Conservation (phyloP, 805 yeast species). For the Candida piceae region DNA sequence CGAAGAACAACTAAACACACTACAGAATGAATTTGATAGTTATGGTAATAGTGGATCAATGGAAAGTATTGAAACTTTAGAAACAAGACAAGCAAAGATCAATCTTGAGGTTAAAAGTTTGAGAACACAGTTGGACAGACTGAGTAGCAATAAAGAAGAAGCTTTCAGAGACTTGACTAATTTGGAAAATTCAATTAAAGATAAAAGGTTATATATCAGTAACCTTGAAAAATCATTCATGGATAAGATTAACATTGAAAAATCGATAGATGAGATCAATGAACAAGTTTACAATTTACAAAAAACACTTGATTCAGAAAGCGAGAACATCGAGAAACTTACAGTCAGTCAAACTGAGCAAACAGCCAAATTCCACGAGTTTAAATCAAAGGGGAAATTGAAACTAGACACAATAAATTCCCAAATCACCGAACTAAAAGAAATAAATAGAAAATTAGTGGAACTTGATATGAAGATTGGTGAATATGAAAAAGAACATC, state of each 20-base stretch:
- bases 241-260: conserved; percentile 40
- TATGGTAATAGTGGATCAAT: conserved; percentile 7
- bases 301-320: conserved; percentile 2
- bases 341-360: conserved; percentile 8
- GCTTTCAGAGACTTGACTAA: conserved; percentile 38
- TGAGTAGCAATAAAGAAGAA: conserved; percentile 40
- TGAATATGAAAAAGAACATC: conserved; percentile 24
- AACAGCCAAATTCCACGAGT: conserved; percentile 3
- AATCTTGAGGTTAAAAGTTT: conserved; percentile 34
- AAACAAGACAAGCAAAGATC: conserved; percentile 35
- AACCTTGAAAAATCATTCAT: conserved; percentile 46
- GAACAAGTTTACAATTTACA: conserved; percentile 20
- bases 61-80: conserved; percentile 41
- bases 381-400: conserved; percentile 17
- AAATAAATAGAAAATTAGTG: conserved; percentile 38
- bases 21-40: conserved; percentile 12
- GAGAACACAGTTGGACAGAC: conserved; percentile 30
- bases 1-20: conserved; percentile 17
- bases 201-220: conserved; percentile 46
- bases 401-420: conserved; percentile 17
- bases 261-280: conserved; percentile 25
- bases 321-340: conserved; percentile 10
- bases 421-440: conserved; percentile 29
- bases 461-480: conserved; percentile 39
- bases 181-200: conserved; percentile 48